Base-by-base conservation (phyloP, 1,284 basidiomycete species). In the Puccinia polysora region DNA sequence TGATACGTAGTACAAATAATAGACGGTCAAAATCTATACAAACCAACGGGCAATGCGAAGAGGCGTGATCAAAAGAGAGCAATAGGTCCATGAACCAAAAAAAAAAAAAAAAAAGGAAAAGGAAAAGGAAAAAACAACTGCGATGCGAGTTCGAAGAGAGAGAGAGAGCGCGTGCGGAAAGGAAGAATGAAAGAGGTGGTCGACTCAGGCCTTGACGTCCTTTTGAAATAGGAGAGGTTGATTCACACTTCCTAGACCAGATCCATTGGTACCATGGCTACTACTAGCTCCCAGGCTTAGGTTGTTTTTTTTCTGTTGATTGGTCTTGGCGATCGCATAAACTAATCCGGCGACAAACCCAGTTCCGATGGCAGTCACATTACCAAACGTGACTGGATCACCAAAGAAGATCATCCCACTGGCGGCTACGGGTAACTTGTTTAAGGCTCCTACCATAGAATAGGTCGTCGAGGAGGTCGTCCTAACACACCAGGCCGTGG, bases 361-460 rank as follows among this genome's bases (percentile, higher is more conserved):
- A 47, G 91, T 85, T 1, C 83, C 82, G 68, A 99, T 88, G 36
- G 94, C 93, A 12, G 88, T 88, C 55, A 97, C 89, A 30, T 89
- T 94, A 45, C 92, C 90, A 74, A 88, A 80, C 4, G 90, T 95
- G 43, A 91, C 88, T 15, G 86, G 81, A 81, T 99, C 94, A 49
- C 91, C 91, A 80, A 96, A 95, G 83, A 96, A 95, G 74, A 97
- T 80, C 89, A 97, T 91, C 14, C 93, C 93, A 30, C 90, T 93
- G 20, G 91, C 92, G 7, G 96, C 96, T 43, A 99, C 90, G 20
- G 96, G 96, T 15, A 98, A 85, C 83, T 99, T 99, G 84, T 99
- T 99, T 76, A 99, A 82, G 0, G 96, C 96, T 7, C 96, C 96
- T 64, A 97, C 94, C 96, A 99, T 98, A 76, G 89, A 93, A 81